A percentile compares a stretch with the other conserved stretches of the same genome.
These are phyloP conservation scores for Bacidia rubella DNA, from an alignment of 495 filamentous ascomycete species.

Conservation along the genomic window DNA sequence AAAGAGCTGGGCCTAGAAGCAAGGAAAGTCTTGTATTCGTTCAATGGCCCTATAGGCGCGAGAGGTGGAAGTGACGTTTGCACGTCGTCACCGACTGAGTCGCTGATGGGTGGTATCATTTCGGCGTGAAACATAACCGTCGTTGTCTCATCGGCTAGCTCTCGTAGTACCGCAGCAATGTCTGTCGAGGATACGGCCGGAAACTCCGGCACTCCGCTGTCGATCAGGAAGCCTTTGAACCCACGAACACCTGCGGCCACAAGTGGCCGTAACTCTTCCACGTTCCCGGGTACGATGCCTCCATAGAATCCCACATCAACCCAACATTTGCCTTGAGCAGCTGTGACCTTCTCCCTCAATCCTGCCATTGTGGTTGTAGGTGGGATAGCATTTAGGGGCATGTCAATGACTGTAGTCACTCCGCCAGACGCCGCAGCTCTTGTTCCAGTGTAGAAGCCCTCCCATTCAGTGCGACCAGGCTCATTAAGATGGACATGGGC, in stretches of 20 bases:
- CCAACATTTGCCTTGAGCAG: constrained; percentile 87
- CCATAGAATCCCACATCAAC: constrained; percentile 98
- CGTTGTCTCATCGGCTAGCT: constrained; percentile 63
- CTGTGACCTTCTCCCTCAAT: constrained; percentile 71
- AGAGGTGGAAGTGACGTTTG: constrained; percentile 60
- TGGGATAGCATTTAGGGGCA: constrained; percentile 95
- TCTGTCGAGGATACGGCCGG: constrained; percentile 73
- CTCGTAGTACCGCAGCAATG: constrained; percentile 64
- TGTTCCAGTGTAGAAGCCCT: constrained; percentile 90
- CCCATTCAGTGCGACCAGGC: constrained; percentile 95
- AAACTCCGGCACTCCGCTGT: constrained; percentile 94
- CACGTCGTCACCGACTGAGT: constrained; percentile 67
- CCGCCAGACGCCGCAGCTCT: constrained; percentile 89
- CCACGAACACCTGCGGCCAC: constrained; percentile 78
- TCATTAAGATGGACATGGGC: constrained; percentile 98
- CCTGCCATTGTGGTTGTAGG: constrained; percentile 82
- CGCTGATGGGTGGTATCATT: constrained; percentile 82
- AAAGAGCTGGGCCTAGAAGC: constrained; percentile 79
- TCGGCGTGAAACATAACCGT: constrained; percentile 98
- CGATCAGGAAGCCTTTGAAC: constrained; percentile 96
- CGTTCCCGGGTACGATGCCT: constrained; percentile 86
- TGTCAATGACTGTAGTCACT: constrained; percentile 96
- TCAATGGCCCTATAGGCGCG: constrained; percentile 59
- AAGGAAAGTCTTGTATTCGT: constrained; percentile 80
- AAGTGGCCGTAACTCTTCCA: constrained; percentile 61